Conservation (phyloP, 768 basidiomycete genomes). For the Russula virescens region DNA sequence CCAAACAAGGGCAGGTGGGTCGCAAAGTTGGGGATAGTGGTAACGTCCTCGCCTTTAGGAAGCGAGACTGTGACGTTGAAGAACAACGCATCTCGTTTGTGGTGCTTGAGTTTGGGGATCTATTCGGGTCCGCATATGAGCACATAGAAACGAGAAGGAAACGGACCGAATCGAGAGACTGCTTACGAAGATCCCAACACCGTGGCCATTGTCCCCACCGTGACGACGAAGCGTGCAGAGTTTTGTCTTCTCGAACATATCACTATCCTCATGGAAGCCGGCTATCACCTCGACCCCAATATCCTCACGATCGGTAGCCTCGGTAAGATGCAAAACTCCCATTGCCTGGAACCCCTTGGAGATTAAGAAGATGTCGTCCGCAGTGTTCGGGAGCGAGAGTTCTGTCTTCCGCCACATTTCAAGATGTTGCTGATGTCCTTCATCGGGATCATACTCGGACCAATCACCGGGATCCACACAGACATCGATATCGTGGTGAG, state of each 20-base stretch:
- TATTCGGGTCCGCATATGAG: slow-evolving; percentile 4
- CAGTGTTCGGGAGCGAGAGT: slow-evolving; percentile 7
- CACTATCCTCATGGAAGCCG: not conserved
- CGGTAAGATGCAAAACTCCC: slow-evolving; percentile 2
- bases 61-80: slow-evolving; percentile 15
- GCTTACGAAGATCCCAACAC: slow-evolving; percentile 17
- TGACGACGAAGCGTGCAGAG: slow-evolving; percentile 12
- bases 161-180: too few relatives aligned
- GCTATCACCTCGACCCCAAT: slow-evolving; percentile 17
- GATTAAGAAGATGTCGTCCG: slow-evolving; percentile 11
- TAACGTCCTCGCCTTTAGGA: slow-evolving; percentile 6
- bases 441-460: not conserved
- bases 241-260: not conserved
- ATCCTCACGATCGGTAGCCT: slow-evolving; percentile 8
- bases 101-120: not conserved
- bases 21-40: slow-evolving; percentile 5
- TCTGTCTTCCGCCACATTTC: slow-evolving; percentile 2
- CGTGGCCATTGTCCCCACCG: slow-evolving; percentile 5
- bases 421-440: not conserved
- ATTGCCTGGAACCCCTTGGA: not conserved
- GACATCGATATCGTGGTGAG: not conserved
- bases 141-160: not conserved
- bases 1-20: slow-evolving; percentile 12
- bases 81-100: not conserved
- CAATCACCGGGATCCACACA: slow-evolving; percentile 11